Evolutionary conservation across 2,329 filamentous ascomycete genomes (phyloP), one percentile per base, ranked within the genome.

Genomic region (Pseudonectria buxi): DNA sequence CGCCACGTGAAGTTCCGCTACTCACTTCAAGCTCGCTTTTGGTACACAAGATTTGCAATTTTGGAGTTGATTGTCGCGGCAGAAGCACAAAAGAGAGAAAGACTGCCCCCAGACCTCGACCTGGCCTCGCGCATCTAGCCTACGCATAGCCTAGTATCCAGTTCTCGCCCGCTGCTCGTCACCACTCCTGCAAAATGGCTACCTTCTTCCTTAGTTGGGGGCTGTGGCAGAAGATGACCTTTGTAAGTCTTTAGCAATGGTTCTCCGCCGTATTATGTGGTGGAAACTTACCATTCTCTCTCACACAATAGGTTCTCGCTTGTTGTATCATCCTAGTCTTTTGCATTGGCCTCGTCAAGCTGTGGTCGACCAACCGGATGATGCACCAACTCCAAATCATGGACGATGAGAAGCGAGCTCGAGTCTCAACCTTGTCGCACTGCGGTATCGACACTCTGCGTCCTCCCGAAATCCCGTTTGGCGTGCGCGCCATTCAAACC

Each of bases 161-260:
- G 25, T 27, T 33, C 31, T 6, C 27, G 24, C 22, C 26, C 16
- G 28, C 24, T 34, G 25, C 9, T 33, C 18, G 9, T 13, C 25
- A 28, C 37, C 28, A 13, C 30, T 38, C 34, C 30, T 36, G 31
- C 22, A 28, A 10, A 38, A 62, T 60, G 53, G 52, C 46, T 33
- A 57, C 53, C 26, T 86, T 87, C 60, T 86, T 84, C 61, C 53
- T 68, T 28, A 69, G 65, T 32, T 94, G 87, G 88, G 67, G 74
- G 49, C 65, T 92, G 51, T 95, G 88, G 88, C 78, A 92, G 69
- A 80, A 94, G 67, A 81, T 95, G 79, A 85, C 81, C 35, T 86
- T 94, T 66, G 88, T 94, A 67, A 70, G 84, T 71, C 10, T 12
- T 22, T 24, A 9, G 22, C 3, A 31, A n/a, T n/a, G n/a, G n/a